Base-by-base conservation (phyloP, 441 rosid genomes). In the Corymbia calophylla region DNA sequence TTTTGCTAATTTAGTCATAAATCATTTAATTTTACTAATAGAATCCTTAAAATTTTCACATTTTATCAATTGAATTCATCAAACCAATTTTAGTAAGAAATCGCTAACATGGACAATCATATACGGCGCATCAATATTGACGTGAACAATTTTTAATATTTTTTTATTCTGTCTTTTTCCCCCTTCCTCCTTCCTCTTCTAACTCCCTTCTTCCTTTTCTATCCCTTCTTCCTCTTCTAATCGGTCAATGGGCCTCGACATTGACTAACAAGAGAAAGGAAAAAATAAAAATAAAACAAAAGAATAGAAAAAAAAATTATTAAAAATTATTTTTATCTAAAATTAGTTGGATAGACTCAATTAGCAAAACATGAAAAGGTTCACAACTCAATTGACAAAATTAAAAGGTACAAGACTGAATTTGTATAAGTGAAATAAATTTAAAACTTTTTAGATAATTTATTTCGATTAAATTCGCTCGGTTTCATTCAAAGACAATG, bases 391-490 rank as follows among this genome's bases (percentile, higher is more conserved):
- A 56, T 56, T 23, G 62, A 56, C 1, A 56, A 56, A 56, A 56
- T 56, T 56, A 5, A 56, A 56, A 56, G 0, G 0, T 23, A 56
- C 7, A 56, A 18, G 0, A 56, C 6, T 56, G 23, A 23, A 1
- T 56, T 9, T 0, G 29, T 6, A 23, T 23, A 56, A 56, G 6
- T 23, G 0, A 9, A 56, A 23, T 56, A 56, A 56, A 56, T 23
- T 21, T 23, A 56, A 5, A 21, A 56, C 0, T 56, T 23, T 23
- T 56, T 56, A 3, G 25, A 56, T 56, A 23, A 56, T 56, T 56
- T 56, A n/a, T 23, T 3, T 13, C 0, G 0, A 31, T 32, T 66
- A 31, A 31, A 31, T 66, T 17, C 21, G 31, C 39, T 1, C 1
- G 39, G 39, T 66, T 66, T n/a, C 39, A 31, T 66, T 13, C 68